Conservation (phyloP, 2,329 filamentous ascomycete species). For the Huntiella moniliformis region DNA sequence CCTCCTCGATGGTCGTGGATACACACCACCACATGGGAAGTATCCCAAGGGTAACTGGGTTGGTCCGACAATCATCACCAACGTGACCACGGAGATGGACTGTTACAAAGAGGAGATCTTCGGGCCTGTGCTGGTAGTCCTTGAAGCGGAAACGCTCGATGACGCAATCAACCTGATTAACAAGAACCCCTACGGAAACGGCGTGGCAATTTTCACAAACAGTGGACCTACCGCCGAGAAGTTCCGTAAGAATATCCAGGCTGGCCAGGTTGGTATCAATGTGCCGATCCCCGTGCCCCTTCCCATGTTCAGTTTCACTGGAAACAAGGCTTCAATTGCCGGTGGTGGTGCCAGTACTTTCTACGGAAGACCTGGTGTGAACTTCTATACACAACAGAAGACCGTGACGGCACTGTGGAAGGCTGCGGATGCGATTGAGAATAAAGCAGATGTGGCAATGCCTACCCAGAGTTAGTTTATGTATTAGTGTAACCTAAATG, state of each 20-base stretch:
- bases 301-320: conserved; percentile 55
- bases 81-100: conserved; percentile 62
- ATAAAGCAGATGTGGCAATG: conserved; percentile 79
- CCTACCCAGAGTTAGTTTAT: conserved; percentile 26
- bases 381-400: conserved; percentile 96
- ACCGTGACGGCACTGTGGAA: conserved; percentile 84
- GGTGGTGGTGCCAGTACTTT: conserved; percentile 87
- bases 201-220: conserved; percentile 66
- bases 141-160: conserved; percentile 60
- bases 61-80: conserved; percentile 63
- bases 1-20: conserved; percentile 61
- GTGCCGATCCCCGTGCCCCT: conserved; percentile 58
- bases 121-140: conserved; percentile 63
- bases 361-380: conserved; percentile 80
- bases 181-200: conserved; percentile 72
- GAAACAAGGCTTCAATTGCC: conserved; percentile 77
- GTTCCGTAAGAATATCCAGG: conserved; percentile 67
- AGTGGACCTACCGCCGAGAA: conserved; percentile 58
- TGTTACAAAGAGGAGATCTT: conserved; percentile 81
- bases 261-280: conserved; percentile 73
- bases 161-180: conserved; percentile 71
- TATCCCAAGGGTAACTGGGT: conserved; percentile 64
- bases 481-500: not conserved
- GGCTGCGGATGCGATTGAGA: conserved; percentile 40
- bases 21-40: conserved; percentile 42